Percentiles rank a stretch among this genome's conserved stretches.
These are phyloP conservation scores for Epichloe amarillans DNA, from an alignment of 2,329 filamentous ascomycete species.

Conservation along the genomic window DNA sequence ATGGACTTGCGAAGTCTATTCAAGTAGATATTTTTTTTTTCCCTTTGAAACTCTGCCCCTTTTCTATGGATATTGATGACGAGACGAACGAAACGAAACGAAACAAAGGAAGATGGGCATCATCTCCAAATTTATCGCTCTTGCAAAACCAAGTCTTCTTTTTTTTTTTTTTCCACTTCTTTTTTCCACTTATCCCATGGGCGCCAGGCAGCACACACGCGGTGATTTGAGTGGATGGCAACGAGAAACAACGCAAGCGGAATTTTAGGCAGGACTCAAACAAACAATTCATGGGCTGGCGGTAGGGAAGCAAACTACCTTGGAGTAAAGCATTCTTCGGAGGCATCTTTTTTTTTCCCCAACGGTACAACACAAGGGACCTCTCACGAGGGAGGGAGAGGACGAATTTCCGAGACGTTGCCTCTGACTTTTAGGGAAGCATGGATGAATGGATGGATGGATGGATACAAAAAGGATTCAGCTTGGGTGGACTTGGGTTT, in stretches of 20 bases:
- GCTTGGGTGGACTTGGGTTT: no score
- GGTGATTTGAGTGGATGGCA: no score
- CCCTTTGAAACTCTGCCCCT: conserved; percentile 6
- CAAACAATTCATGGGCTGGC: no score
- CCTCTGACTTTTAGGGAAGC: no score
- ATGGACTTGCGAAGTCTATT: conserved; percentile 47
- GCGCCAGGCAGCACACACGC: no score
- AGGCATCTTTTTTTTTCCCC: background rate
- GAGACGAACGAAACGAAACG: background rate
- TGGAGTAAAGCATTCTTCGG: background rate
- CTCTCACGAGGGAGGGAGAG: background rate
- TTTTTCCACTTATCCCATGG: background rate
- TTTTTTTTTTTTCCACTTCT: background rate
- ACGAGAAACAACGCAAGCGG: no score
- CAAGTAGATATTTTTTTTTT: conserved; percentile 24
- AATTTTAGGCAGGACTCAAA: no score
- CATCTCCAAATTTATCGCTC: background rate
- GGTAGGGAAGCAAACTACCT: no score
- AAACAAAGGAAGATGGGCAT: background rate
- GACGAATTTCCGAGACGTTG: no score
- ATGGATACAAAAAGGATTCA: no score
- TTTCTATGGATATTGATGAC: background rate
- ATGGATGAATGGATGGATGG: no score
- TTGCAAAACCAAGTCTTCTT: background rate
- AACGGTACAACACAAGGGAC: background rate